Base-by-base conservation (phyloP, 2,329 filamentous ascomycete species). In the Pseudogymnoascus sp. region DNA sequence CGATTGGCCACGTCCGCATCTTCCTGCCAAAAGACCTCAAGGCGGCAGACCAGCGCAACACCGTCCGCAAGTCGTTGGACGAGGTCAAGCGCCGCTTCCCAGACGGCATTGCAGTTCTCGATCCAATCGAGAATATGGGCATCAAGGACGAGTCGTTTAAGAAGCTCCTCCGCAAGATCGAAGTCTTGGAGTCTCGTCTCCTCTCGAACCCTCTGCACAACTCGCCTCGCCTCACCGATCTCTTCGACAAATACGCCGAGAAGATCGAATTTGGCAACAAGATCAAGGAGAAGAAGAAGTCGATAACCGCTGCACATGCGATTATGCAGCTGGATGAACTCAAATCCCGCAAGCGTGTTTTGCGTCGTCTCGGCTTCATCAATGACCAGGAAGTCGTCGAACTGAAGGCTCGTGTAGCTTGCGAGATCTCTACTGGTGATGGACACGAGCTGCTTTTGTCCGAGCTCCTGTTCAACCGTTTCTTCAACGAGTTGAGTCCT, bases 331-430 rank as follows among this genome's bases (percentile, higher is more conserved):
- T 97, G 66, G 95, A 99, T 70, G 95, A 99, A 76, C 84, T 99
- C 65, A 97, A 97, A 79, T 92, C 90, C 67, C 88, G 95, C 66
- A 99, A 97, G 80, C 89, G 95, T 69, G 95, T 99, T 3, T 83
- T 99, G 31, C 91, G 96, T 56, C 91, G 95, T 62, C 84, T 99
- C 9, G 91, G 90, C 3, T 99, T 99, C 77, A 96, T 97, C 77
- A 96, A 96, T 74, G 95, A 97, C 65, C 84, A 87, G 61, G 95
- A 97, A 74, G 93, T 99, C 1, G 93, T 99, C 7, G 90, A 97
- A 78, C 84, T 97, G 72, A 99, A 99, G 78, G 95, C 93, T 9
- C 90, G 96, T 63, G 96, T 97, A 2, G 95, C 95, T 1, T 99
- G 95, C 76, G 93, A 99, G 77, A 97, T 99, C 68, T 96, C 93